A percentile compares a stretch with the other conserved stretches of the same genome.
phyloP scores from a whole-genome alignment of 305 asterid species.

The Fraxinus ornus region DNA sequence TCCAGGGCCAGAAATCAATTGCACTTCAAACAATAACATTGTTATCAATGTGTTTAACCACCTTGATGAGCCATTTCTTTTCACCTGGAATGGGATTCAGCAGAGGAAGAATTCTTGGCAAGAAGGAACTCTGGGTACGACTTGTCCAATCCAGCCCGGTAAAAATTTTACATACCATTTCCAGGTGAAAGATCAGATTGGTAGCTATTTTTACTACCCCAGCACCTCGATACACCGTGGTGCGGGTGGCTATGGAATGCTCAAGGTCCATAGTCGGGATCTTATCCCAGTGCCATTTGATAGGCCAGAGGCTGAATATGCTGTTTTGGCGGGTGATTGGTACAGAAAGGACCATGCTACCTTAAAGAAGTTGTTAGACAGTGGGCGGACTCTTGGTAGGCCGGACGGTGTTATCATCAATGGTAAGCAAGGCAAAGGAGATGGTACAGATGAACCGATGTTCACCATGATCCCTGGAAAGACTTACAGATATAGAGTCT shows the following conservation, averaged over 20 bases:
- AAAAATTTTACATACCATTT: conserved; percentile 46
- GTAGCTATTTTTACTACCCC: conserved; percentile 53
- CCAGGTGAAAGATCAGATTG: conserved; percentile 67
- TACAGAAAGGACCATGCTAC: conserved; percentile 36
- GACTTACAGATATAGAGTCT: conserved; percentile 39
- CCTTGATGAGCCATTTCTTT: conserved; percentile 55
- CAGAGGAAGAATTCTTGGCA: conserved; percentile 71
- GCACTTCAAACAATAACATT: conserved; percentile 61
- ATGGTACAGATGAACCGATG: conserved; percentile 31
- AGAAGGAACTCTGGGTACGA: conserved; percentile 52
- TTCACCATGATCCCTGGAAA: conserved; percentile 24
- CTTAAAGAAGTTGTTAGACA: conserved; percentile 27
- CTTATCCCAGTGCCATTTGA: conserved; percentile 59
- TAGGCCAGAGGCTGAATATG: conserved; percentile 40
- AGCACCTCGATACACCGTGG: conserved; percentile 49
- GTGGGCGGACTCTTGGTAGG: conserved; percentile 26
- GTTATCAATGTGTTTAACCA: conserved; percentile 52
- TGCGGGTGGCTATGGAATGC: conserved; percentile 54
- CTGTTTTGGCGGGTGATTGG: conserved; percentile 57
- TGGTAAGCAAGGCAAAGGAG: conserved; percentile 26
- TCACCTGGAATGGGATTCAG: conserved; percentile 64
- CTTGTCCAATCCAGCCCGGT: conserved; percentile 53
- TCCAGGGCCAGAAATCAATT: conserved; percentile 61
- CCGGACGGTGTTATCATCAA: conserved; percentile 40
- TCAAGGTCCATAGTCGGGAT: conserved; percentile 41